Evolutionary conservation across 2,329 filamentous ascomycete species (phyloP).

Genomic region (Talaromyces sp.): DNA sequence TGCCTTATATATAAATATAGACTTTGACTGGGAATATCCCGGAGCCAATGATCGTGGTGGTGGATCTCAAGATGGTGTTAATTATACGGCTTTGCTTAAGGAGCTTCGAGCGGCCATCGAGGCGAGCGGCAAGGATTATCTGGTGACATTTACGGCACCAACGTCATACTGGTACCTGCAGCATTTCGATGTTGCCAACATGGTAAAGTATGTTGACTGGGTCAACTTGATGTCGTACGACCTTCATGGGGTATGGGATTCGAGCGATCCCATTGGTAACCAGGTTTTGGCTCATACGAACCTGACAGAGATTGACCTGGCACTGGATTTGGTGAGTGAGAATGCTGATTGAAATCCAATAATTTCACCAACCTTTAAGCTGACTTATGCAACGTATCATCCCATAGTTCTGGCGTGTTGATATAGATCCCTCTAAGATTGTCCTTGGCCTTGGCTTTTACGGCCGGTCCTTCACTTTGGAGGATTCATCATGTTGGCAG

Average conservation of each 20-base stretch:
- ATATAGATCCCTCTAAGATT: constrained; percentile 19
- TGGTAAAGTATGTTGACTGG: neutral
- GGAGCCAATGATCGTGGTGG: constrained; percentile 5
- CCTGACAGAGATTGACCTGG: constrained; percentile 25
- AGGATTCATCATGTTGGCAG: constrained; percentile 18
- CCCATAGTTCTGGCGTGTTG: constrained; percentile 16
- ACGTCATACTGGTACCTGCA: constrained; percentile 14
- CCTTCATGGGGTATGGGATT: constrained; percentile 26
- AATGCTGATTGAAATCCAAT: neutral
- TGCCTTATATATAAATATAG: neutral
- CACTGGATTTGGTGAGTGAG: constrained; percentile 16
- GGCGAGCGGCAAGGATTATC: constrained; percentile 4
- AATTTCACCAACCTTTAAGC: neutral
- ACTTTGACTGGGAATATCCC: constrained; percentile 18
- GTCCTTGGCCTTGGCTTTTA: constrained; percentile 25
- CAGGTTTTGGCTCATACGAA: constrained; percentile 23
- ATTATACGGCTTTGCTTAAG: constrained; percentile 5
- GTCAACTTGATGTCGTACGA: constrained; percentile 8
- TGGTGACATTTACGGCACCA: constrained; percentile 4
- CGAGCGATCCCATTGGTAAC: constrained; percentile 12
- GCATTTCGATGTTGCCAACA: constrained; percentile 19
- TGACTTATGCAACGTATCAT: neutral
- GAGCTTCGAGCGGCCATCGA: constrained; percentile 3
- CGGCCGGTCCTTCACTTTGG: constrained; percentile 17
- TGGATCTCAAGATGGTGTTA: neutral